These are phyloP conservation scores for Mycena latifolia DNA, from an alignment of 768 basidiomycete genomes.

Conservation along the genomic window DNA sequence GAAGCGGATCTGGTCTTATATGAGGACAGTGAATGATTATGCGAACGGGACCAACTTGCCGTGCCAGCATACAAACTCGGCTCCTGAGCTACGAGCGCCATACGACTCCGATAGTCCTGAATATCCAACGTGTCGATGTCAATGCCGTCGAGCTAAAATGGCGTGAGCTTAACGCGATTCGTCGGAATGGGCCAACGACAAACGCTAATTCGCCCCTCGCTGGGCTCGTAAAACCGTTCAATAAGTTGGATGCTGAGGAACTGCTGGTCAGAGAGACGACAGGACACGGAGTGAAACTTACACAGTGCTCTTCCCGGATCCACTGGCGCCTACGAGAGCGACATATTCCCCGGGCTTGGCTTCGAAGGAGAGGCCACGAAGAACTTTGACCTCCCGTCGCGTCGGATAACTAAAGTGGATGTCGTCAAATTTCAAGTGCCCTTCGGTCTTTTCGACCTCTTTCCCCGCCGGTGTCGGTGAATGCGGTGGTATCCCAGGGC, in stretches of 20 bases:
- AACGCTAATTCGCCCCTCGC: constrained; percentile 75
- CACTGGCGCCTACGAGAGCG: constrained; percentile 84
- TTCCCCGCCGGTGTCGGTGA: constrained; percentile 66
- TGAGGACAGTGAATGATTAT: not conserved
- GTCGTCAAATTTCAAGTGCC: constrained; percentile 81
- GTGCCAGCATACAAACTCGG: constrained; percentile 93
- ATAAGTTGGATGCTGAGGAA: constrained; percentile 76
- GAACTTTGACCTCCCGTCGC: constrained; percentile 84
- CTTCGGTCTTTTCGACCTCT: constrained; percentile 57
- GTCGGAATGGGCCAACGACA: constrained; percentile 36
- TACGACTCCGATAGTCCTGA: constrained; percentile 87
- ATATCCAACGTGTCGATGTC: constrained; percentile 82
- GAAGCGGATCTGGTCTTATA: constrained; percentile 63
- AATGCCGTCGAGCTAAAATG: constrained; percentile 73
- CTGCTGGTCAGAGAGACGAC: no score
- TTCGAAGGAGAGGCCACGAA: constrained; percentile 79
- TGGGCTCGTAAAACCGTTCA: constrained; percentile 87
- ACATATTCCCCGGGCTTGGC: constrained; percentile 84
- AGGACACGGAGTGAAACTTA: constrained; percentile 40
- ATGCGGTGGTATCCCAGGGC: constrained; percentile 84
- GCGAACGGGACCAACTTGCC: constrained; percentile 46
- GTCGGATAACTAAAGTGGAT: constrained; percentile 93
- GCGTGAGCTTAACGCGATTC: constrained; percentile 11
- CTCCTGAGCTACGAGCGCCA: constrained; percentile 93
- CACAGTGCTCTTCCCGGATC: constrained; percentile 88